Evolutionary conservation across 129 eudicot genomes (phyloP).

Genomic region (Sambucus nigra): DNA sequence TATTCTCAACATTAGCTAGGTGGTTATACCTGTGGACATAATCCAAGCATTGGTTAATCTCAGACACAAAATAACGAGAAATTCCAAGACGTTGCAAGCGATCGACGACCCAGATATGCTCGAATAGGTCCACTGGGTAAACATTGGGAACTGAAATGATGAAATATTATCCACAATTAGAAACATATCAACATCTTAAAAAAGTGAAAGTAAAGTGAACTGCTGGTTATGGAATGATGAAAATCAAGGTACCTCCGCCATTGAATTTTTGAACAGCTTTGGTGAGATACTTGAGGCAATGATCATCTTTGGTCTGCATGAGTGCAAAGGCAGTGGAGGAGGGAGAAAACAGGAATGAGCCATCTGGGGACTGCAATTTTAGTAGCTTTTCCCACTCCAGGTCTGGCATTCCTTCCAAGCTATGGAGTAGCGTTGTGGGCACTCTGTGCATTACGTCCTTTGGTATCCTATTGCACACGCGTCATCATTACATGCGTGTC

Average conservation of each 20-base stretch:
- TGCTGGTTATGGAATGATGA: not conserved
- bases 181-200: not conserved
- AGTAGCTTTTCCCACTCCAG: constrained; percentile 82
- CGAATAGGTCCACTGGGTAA: constrained; percentile 92
- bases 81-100: constrained; percentile 78
- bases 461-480: no score
- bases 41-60: constrained; percentile 54
- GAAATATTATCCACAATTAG: not conserved
- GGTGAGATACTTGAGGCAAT: constrained; percentile 62
- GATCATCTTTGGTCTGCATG: constrained; percentile 66
- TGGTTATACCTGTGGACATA: constrained; percentile 49
- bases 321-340: constrained; percentile 98
- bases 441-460: constrained; percentile 61
- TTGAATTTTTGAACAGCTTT: constrained; percentile 50
- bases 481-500: not conserved
- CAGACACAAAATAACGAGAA: constrained; percentile 54
- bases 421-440: constrained; percentile 90
- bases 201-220: not conserved
- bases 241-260: constrained; percentile 73
- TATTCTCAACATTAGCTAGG: not conserved
- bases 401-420: constrained; percentile 84
- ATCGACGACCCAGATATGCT: constrained; percentile 78
- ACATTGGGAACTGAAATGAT: constrained; percentile 67
- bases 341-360: constrained; percentile 90
- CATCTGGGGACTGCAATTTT: constrained; percentile 61